phyloP scores from a whole-genome alignment of 768 basidiomycete species.

The Lentinula sp. region DNA sequence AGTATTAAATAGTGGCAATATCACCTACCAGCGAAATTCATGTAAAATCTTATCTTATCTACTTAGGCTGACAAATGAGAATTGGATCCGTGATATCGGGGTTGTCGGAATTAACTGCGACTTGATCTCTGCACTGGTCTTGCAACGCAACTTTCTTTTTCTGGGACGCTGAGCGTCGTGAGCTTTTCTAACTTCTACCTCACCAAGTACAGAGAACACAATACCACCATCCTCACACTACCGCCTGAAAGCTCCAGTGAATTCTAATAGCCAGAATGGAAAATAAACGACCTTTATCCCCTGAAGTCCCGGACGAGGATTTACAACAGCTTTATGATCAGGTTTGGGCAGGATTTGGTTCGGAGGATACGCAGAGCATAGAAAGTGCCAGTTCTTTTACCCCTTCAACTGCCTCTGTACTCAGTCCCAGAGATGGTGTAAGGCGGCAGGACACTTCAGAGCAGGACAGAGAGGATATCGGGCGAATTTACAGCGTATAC shows the following conservation, averaged over 20 bases:
- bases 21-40: no score
- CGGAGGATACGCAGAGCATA: conserved; percentile 5
- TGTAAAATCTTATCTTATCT: neutral
- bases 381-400: conserved; percentile 15
- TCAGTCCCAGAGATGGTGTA: neutral
- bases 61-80: neutral
- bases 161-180: neutral
- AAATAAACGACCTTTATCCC: neutral
- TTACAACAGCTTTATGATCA: conserved; percentile 15
- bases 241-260: neutral
- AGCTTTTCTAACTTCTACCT: neutral
- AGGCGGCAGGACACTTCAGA: neutral
- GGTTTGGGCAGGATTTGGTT: conserved; percentile 14
- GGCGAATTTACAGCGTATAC: neutral
- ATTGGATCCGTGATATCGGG: neutral
- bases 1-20: no score
- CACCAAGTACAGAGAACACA: neutral
- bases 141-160: neutral
- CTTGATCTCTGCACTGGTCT: neutral
- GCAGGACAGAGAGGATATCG: neutral
- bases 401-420: neutral
- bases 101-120: neutral
- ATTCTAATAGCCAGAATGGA: neutral
- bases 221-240: no score
- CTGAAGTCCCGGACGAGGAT: conserved; percentile 8